A percentile compares a stretch with the other conserved stretches of the same genome.
phyloP scores from a whole-genome alignment of 129 eudicot genomes.

The Lonicera japonica region DNA sequence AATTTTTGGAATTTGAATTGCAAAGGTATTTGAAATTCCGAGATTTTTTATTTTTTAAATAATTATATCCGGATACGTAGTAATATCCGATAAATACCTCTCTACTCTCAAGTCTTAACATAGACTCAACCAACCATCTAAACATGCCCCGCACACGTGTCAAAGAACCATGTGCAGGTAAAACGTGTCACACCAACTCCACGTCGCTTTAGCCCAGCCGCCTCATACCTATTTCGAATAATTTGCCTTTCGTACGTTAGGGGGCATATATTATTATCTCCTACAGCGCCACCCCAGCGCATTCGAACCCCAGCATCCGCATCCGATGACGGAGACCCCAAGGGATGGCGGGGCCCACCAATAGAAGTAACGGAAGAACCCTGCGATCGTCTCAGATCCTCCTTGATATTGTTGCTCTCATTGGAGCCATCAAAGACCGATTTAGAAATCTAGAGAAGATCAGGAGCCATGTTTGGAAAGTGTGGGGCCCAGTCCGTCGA shows the following conservation, averaged over 20 bases:
- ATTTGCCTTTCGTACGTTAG: conserved; percentile 17
- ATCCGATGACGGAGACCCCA: conserved; percentile 1
- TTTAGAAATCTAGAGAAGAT: conserved; percentile 4
- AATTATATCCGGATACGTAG: no score
- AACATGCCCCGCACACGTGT: neutral
- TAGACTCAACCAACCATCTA: neutral
- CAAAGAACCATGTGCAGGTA: neutral
- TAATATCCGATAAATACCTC: no score
- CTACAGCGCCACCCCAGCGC: neutral
- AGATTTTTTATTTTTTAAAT: no score
- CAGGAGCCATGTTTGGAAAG: conserved; percentile 2
- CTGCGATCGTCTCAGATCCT: no score
- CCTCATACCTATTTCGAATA: neutral
- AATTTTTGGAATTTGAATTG: no score
- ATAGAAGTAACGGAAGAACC: neutral
- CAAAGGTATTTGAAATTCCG: no score
- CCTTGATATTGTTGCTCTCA: neutral
- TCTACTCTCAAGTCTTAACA: no score
- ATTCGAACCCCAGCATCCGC: no score
- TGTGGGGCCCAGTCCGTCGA: neutral
- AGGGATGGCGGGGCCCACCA: neutral
- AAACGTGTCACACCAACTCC: conserved; percentile 9
- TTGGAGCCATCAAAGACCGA: neutral
- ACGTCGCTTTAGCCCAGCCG: conserved; percentile 18
- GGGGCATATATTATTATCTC: neutral